Evolutionary conservation across 208 protist species (phyloP).

Genomic region (Trypanosoma vivax): DNA sequence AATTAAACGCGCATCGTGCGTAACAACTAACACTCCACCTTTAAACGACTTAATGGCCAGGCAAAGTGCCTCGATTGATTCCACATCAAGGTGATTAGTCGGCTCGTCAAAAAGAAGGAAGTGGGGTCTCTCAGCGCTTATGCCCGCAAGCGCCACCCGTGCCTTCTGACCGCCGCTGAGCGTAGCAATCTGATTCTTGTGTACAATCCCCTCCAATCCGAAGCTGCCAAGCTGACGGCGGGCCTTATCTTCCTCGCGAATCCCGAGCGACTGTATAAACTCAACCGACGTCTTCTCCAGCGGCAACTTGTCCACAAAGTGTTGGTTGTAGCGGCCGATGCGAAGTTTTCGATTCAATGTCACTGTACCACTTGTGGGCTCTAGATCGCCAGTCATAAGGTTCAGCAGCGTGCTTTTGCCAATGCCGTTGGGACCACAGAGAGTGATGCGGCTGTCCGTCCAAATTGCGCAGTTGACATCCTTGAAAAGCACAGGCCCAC

Average conservation of each 20-base stretch:
- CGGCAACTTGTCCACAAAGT: slow-evolving; percentile 92
- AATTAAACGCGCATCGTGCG: slow-evolving; percentile 87
- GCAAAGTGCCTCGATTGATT: slow-evolving; percentile 87
- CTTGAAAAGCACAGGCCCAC: slow-evolving; percentile 61
- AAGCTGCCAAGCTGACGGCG: slow-evolving; percentile 82
- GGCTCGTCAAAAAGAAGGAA: slow-evolving; percentile 95
- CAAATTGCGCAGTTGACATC: slow-evolving; percentile 78
- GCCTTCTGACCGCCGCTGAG: slow-evolving; percentile 93
- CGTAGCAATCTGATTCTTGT: slow-evolving; percentile 87
- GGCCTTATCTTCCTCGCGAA: slow-evolving; percentile 73
- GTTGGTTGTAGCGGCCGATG: slow-evolving; percentile 89
- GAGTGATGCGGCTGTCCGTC: slow-evolving; percentile 85
- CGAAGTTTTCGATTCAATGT: slow-evolving; percentile 77
- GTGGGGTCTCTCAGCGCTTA: slow-evolving; percentile 87
- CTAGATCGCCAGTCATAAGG: slow-evolving; percentile 78
- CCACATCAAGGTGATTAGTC: slow-evolving; percentile 92
- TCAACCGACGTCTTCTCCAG: slow-evolving; percentile 86
- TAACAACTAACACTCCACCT: slow-evolving; percentile 88
- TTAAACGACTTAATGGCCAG: slow-evolving; percentile 75
- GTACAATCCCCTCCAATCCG: slow-evolving; percentile 79
- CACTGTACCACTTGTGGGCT: slow-evolving; percentile 63
- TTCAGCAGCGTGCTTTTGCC: slow-evolving; percentile 93
- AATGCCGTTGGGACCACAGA: slow-evolving; percentile 88
- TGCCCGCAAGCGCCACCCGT: slow-evolving; percentile 89
- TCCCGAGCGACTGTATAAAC: slow-evolving; percentile 69